Conservation (phyloP, 306 rosid species). For the Vigna nakashimae region DNA sequence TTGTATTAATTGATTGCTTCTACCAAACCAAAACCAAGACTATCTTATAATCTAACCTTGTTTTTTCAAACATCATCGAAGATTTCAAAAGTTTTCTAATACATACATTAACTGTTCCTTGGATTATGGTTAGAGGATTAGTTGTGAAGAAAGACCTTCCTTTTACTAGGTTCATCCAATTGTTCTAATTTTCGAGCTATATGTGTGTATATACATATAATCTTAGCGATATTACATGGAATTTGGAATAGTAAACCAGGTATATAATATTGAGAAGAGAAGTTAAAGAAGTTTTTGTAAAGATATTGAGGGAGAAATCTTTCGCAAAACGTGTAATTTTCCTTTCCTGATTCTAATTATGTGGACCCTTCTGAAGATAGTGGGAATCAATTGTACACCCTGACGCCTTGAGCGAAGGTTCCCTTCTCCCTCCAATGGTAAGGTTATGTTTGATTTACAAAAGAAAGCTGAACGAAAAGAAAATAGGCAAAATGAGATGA, state of each 20-base stretch:
- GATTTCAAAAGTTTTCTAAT: not conserved
- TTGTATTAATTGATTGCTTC: not conserved
- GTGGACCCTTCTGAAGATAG: not conserved
- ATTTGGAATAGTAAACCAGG: not conserved
- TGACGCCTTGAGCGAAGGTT: not conserved
- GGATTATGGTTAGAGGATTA: not conserved
- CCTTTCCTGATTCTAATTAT: not conserved
- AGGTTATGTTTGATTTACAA: not conserved
- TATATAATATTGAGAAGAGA: not conserved
- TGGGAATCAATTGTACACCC: not conserved
- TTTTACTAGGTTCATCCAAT: constrained; percentile 13
- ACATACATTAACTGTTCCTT: not conserved
- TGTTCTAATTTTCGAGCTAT: not conserved
- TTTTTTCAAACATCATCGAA: not conserved
- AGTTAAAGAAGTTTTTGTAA: not conserved
- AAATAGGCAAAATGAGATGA: too few relatives aligned
- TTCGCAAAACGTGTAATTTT: not conserved
- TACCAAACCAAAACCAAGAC: not conserved
- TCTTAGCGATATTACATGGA: not conserved
- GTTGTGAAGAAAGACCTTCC: not conserved
- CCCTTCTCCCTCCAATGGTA: not conserved
- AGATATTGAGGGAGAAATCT: not conserved
- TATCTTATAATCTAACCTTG: not conserved
- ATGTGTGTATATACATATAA: not conserved
- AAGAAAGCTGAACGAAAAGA: not conserved